Evolutionary conservation across 768 basidiomycete species (phyloP).

Genomic region (Hortiboletus flavorubellus): DNA sequence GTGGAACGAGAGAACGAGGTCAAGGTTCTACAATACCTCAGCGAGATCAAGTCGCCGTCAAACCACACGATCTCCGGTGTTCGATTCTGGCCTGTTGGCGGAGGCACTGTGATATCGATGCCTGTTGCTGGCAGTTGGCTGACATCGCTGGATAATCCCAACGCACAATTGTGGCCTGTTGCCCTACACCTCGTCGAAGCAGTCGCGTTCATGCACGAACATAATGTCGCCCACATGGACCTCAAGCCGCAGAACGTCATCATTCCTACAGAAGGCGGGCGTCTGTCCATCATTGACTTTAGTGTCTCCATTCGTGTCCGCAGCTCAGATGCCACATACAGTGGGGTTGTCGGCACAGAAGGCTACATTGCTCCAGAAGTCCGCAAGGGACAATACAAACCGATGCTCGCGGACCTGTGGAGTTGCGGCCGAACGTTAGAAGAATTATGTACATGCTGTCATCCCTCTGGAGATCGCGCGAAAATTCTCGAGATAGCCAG

Average conservation of each 20-base stretch:
- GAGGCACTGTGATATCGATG: no score
- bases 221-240: constrained; percentile 16
- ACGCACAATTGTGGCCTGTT: no score
- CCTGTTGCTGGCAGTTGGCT: no score
- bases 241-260: constrained; percentile 6
- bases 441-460: background rate
- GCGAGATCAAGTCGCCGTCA: no score
- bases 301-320: background rate
- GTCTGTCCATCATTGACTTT: background rate
- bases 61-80: no score
- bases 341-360: background rate
- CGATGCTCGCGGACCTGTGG: background rate
- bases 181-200: no score
- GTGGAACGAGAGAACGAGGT: no score
- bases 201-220: constrained; percentile 9
- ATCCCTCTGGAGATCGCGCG: no score
- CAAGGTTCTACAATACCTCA: no score
- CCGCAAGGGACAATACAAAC: background rate
- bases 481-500: no score
- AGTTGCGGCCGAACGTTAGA: background rate
- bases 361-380: background rate
- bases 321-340: background rate
- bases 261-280: background rate
- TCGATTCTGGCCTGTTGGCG: no score
- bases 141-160: no score